Base-by-base conservation (phyloP, 164 flowering plant species). In the Houttuynia cordata region DNA sequence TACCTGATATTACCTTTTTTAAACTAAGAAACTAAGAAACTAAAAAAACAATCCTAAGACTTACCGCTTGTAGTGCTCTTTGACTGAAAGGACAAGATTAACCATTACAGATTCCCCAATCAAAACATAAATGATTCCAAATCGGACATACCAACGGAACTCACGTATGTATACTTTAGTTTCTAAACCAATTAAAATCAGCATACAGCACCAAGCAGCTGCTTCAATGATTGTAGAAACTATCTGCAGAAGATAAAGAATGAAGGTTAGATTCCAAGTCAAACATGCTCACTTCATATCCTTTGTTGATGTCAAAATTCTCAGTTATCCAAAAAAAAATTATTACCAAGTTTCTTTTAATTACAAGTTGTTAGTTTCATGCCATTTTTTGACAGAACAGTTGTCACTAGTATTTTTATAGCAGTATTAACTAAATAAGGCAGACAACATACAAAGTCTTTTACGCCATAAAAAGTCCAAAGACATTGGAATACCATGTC, bases 61-160 rank as follows among this genome's bases (percentile, higher is more conserved):
- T 69, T 61, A 89, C 98, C 80, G 73, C 19, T 66, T 49, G 47
- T 76, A 80, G 64, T 70, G 77, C 17, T 79, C 84, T 68, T 70
- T 79, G 55, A 83, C 76, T 34, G 87, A 68, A 39, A 88, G 70
- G 54, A 87, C 64, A 61, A 93, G 95, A 73, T 81, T 86, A 67
- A 93, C 58, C 80, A 93, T 63, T 45, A 85, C 97, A 53, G 81
- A 75, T 68, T 83, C 91, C 59, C 95, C 99, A 1, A 93, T 78
- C 71, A 93, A 67, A 65, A 77, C 76, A 79, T 88, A 93, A 24
- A 88, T 62, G 41, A 93, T 78, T 17, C 80, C 96, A 72, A 93
- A 93, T 45, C 99, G 80, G 20, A 90, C 84, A 72, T 75, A 85
- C 99, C 99, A 93, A 25, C 99, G 84, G 42, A 84, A 73, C 62